Evolutionary conservation across 345 rosid genomes (phyloP).

Genomic region (Salix udensis): DNA sequence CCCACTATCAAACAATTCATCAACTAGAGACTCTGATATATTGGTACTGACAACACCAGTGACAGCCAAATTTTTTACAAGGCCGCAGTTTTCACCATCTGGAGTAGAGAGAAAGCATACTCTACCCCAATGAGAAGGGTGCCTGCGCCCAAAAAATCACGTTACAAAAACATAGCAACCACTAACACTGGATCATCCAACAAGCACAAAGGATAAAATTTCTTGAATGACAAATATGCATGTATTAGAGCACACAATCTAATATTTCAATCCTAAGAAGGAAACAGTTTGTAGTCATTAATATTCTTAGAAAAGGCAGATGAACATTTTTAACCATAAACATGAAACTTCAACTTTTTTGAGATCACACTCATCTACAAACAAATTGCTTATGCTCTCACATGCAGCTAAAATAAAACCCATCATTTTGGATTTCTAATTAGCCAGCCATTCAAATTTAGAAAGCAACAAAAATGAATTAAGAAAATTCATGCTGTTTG

Average conservation of each 20-base stretch:
- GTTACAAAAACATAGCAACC: conserved; percentile 11
- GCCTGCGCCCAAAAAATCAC: conserved; percentile 44
- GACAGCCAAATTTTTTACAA: conserved; percentile 75
- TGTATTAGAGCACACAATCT: not conserved
- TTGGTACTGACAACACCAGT: conserved; percentile 76
- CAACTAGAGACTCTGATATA: conserved; percentile 42
- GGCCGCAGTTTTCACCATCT: conserved; percentile 98
- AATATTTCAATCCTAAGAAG: no score
- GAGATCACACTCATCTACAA: not conserved
- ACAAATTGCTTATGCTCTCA: not conserved
- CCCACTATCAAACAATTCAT: conserved; percentile 48
- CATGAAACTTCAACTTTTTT: not conserved
- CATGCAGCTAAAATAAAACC: not conserved
- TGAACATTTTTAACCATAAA: not conserved
- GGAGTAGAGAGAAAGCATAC: conserved; percentile 92
- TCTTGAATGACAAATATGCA: not conserved
- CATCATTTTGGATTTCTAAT: not conserved
- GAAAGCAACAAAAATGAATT: not conserved
- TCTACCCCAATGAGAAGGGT: conserved; percentile 98
- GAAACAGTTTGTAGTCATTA: not conserved
- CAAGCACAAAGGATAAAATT: not conserved
- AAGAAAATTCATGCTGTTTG: not conserved
- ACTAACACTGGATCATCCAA: not conserved
- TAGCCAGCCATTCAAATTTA: not conserved
- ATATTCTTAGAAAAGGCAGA: not conserved